Evolutionary conservation across 2,329 filamentous ascomycete genomes (phyloP).

Genomic region (Xylariales sp.): DNA sequence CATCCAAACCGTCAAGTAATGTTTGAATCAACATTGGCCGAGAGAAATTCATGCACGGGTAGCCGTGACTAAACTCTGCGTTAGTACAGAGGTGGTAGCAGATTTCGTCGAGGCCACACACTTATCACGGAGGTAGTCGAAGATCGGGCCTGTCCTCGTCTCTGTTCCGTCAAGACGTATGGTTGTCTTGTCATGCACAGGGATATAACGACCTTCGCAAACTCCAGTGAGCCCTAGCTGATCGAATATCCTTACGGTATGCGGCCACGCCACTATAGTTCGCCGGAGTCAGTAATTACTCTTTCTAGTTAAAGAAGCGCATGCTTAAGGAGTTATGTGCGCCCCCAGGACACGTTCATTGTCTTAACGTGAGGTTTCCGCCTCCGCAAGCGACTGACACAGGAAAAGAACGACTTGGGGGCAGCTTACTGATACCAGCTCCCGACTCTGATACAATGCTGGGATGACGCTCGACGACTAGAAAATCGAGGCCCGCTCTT

Average conservation of each 20-base stretch:
- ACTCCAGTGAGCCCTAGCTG: constrained; percentile 30
- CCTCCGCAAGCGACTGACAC: no score
- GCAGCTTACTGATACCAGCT: constrained; percentile 10
- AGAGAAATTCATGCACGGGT: constrained; percentile 34
- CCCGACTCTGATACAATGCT: constrained; percentile 29
- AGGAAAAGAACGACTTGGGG: no score
- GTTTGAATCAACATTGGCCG: constrained; percentile 28
- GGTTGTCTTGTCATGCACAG: constrained; percentile 17
- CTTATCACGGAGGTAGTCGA: constrained; percentile 20
- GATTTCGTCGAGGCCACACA: neutral
- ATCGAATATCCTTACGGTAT: constrained; percentile 30
- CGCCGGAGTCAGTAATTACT: no score
- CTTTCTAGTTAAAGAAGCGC: no score
- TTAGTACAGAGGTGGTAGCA: constrained; percentile 1
- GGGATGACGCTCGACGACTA: constrained; percentile 30
- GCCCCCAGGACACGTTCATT: no score
- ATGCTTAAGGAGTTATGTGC: no score
- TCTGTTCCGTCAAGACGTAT: constrained; percentile 26
- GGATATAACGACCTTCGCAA: constrained; percentile 32
- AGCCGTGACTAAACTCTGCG: constrained; percentile 27
- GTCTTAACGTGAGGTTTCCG: no score
- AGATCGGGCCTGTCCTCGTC: constrained; percentile 8
- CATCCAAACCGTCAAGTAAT: constrained; percentile 24
- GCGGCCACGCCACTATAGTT: constrained; percentile 31
- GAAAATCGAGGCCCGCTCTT: constrained; percentile 31